phyloP scores from a whole-genome alignment of 768 basidiomycete genomes.

The Hortiboletus flavorubellus region DNA sequence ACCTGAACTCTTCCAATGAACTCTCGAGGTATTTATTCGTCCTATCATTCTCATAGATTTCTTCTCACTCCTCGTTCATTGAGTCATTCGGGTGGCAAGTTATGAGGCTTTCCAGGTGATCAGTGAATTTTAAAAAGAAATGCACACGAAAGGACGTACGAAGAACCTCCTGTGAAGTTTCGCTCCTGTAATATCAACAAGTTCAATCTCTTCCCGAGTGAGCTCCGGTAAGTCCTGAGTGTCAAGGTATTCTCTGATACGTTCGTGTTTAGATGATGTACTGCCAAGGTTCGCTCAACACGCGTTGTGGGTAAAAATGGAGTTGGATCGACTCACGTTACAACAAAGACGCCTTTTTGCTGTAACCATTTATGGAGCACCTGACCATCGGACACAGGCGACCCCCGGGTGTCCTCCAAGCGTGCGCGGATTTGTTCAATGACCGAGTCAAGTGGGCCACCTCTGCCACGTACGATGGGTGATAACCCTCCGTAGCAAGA shows the following conservation, averaged over 20 bases:
- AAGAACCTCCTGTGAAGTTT: slow-evolving; percentile 22
- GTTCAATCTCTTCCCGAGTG: slow-evolving; percentile 18
- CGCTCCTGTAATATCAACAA: slow-evolving; percentile 25
- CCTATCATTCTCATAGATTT: too few species aligned
- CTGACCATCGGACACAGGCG: slow-evolving; percentile 23
- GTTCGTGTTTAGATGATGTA: slow-evolving; percentile 30
- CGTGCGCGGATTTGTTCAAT: slow-evolving; percentile 32
- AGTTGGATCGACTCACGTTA: slow-evolving; percentile 20
- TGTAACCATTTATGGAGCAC: slow-evolving; percentile 28
- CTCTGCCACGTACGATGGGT: slow-evolving; percentile 33
- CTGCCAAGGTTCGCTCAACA: slow-evolving; percentile 12
- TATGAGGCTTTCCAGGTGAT: not conserved
- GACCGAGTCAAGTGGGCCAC: slow-evolving; percentile 39
- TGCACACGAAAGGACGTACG: slow-evolving; percentile 9
- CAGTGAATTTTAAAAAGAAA: not conserved
- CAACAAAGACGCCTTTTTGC: slow-evolving; percentile 26
- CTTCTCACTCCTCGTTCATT: not conserved
- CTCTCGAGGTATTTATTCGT: too few species aligned
- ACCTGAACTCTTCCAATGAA: too few species aligned
- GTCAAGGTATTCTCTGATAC: slow-evolving; percentile 31
- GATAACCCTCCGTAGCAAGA: slow-evolving; percentile 39
- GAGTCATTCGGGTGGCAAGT: too few species aligned
- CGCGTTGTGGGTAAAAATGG: not conserved
- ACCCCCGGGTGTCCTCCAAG: slow-evolving; percentile 21
- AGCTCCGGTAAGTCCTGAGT: slow-evolving; percentile 25